Base-by-base conservation (phyloP, 208 protist species). In the Acanthamoeba healyi region DNA sequence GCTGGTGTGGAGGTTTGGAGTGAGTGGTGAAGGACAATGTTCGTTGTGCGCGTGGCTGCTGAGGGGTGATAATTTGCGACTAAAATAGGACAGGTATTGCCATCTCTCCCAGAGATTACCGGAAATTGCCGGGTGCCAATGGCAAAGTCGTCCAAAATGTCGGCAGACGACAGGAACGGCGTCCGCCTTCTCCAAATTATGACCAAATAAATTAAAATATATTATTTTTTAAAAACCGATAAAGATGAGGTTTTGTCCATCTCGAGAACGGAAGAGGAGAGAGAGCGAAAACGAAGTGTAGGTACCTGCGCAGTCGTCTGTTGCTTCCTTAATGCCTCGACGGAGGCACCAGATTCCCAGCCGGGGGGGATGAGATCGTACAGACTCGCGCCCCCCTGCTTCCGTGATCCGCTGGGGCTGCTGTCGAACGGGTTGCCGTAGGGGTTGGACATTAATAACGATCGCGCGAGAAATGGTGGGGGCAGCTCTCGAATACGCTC, bases 301-400 rank as follows among this genome's bases (percentile, higher is more conserved):
- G 4, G 44, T 58, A 58, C 36, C 67, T 79, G 67, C 15, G 14
- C 67, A 4, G 40, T 38, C 14, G 40, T 38, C 14, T 88, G 81
- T 26, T 44, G 24, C 38, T 63, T 88, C 17, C 81, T 26, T 29
- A 88, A 42, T 88, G 56, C 81, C 49, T 88, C 81, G 9, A 88
- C 81, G 54, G 44, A 63, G n/a, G 81, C 86, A n/a, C 86, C 86
- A 42, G 56, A 77, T 74, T 92, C 86, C 86, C 86, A 92, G 29
- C 86, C 86, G 19, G 86, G 61, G 26, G 86, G 86, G 29, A 92
- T 58, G 15, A 92, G 34, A 65, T 42, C 34, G 40, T 92, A 92
- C 34, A 92, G 86, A 29, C 61, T 74, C 0, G 36, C 42, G 9
- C 36, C 34, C 0, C 38, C 74, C 22, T 36, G 22, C n/a, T 67